These are phyloP conservation scores for Candida fluviatilis DNA, from an alignment of 805 yeast genomes.

Conservation along the genomic window DNA sequence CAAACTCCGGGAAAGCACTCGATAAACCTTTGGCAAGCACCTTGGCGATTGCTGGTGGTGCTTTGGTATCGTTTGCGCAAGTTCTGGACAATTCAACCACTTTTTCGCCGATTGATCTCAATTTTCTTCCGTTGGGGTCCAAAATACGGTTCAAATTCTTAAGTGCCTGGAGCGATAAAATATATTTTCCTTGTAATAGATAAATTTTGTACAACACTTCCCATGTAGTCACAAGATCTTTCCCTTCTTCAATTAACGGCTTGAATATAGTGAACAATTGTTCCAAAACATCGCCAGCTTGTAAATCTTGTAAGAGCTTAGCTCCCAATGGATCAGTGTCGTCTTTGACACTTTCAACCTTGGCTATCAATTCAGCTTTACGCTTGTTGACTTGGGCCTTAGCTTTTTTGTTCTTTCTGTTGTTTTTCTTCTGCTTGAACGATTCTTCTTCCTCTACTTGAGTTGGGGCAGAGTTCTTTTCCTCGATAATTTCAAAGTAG, in stretches of 20 bases:
- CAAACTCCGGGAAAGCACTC: constrained; percentile 32
- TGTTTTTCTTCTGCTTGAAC: constrained; percentile 18
- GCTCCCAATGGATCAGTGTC: constrained; percentile 64
- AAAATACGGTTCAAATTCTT: constrained; percentile 38
- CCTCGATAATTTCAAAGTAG: constrained; percentile 41
- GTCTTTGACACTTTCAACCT: constrained; percentile 40
- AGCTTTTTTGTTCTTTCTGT: constrained; percentile 55
- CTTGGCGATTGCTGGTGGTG: constrained; percentile 44
- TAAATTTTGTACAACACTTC: constrained; percentile 39
- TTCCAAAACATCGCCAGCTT: constrained; percentile 37
- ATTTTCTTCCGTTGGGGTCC: constrained; percentile 18
- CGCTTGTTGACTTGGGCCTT: constrained; percentile 47
- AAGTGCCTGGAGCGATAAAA: constrained; percentile 42
- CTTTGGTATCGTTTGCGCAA: constrained; percentile 29
- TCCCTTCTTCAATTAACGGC: constrained; percentile 41
- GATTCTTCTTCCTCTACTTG: constrained; percentile 16
- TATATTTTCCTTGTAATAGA: constrained; percentile 41
- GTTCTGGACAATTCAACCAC: constrained; percentile 29
- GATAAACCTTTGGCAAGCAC: constrained; percentile 36
- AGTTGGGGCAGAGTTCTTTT: constrained; percentile 12
- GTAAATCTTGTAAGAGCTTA: constrained; percentile 26
- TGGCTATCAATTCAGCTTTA: constrained; percentile 48
- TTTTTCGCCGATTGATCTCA: constrained; percentile 22
- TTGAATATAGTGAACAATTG: constrained; percentile 39
- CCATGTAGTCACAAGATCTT: constrained; percentile 36